Base-by-base conservation (phyloP, 192 early-diverging fungal species). In the Cladochytrium replicatum region DNA sequence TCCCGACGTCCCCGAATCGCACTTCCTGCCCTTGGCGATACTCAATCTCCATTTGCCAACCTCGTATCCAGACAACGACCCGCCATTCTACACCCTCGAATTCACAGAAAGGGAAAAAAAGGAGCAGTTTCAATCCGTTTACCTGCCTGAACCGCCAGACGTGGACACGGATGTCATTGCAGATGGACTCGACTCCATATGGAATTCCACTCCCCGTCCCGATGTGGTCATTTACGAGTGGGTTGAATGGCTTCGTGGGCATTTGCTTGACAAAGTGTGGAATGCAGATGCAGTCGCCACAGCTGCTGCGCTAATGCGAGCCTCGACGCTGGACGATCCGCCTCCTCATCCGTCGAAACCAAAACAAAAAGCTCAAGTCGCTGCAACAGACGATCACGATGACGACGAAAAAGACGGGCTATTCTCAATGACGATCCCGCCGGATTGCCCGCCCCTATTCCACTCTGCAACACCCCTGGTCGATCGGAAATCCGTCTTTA, bases 401-500 rank as follows among this genome's bases (percentile, higher is more conserved):
- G n/a, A n/a, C n/a, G n/a, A n/a, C n/a, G n/a, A n/a, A n/a, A n/a
- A n/a, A n/a, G n/a, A n/a, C n/a, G n/a, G n/a, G n/a, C n/a, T n/a
- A n/a, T n/a, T n/a, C n/a, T n/a, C n/a, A n/a, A n/a, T n/a, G n/a
- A n/a, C n/a, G n/a, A n/a, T 48, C 3, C 59, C 52, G 7, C 45
- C 59, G 48, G 28, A 41, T 32, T 55, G 59, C 28, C 52, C 55
- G 3, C 67, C 83, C 4, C 46, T 63, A 1, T 80, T 83, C n/a
- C 64, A 60, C 29, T 66, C 78, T 0, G 68, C 77, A 2, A 57
- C 58, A 6, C 71, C 81, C 4, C 54, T 88, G 4, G 70, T 84
- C 7, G 84, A 91, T 58, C 81, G 86, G 22, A 89, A 89, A 63
- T 84, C 80, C 17, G 66, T 85, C 0, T 94, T 94, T 80, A 69